Evolutionary conservation across 2,329 filamentous ascomycete genomes (phyloP), one percentile per base, ranked within the genome.

Genomic region (Thelonectria discophora): DNA sequence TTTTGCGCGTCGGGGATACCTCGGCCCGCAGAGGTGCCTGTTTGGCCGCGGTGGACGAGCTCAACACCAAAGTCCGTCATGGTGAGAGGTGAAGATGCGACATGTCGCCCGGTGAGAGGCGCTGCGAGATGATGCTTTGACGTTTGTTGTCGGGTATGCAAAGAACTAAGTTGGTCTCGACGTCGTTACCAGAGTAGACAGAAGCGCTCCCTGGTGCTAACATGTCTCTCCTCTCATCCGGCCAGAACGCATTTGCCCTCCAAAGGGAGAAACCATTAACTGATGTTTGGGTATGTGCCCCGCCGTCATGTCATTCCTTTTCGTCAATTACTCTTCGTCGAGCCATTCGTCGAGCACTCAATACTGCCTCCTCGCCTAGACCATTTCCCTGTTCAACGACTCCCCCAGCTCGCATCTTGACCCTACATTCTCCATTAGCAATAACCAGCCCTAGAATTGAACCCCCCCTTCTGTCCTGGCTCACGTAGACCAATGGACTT

Each of bases 1-100:
- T 49, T 55, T 63, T 48, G 65, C 46, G 54, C 54, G 55, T 50
- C 71, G 71, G 71, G 67, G 68, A 71, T 73, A 72, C 57, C 1
- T 45, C 71, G 71, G 71, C 53, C 65, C 68, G 66, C 32, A 27
- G 13, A 65, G 68, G 69, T 11, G 40, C 11, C 55, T 63, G 52
- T 57, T 69, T 65, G 65, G 60, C 62, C 49, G 5, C 18, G 34
- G 39, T 42, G 27, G 34, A 20, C 40, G 45, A 42, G 18, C 12
- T 43, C 47, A 54, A 52, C 60, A 57, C 49, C 43, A 54, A 62
- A 50, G 54, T 43, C 50, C 48, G 58, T 52, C 43, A 62, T 57
- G 32, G 63, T 49, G 48, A 56, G 4, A 21, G 32, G 63, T 49
- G 48, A 56, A 11, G 32, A 30, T 24, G 32, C 21, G 11, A 56